phyloP scores from a whole-genome alignment of 2,329 filamentous ascomycete species.

The Anthostomella pinea region DNA sequence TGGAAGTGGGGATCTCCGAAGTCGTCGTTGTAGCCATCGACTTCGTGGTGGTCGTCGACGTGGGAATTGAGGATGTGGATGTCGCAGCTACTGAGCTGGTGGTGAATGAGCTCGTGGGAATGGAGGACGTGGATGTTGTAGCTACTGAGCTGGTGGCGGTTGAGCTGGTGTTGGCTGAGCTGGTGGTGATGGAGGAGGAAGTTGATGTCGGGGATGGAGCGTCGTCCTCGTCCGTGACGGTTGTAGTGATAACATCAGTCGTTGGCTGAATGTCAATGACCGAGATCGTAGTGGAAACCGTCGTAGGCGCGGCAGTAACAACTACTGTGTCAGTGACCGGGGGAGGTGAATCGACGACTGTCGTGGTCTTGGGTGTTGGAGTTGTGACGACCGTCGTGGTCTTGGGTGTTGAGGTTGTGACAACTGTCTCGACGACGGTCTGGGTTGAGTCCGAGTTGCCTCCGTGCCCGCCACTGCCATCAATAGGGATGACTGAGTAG shows the following conservation, averaged over 20 bases:
- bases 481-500: slow-evolving; percentile 38
- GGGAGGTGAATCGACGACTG: slow-evolving; percentile 24
- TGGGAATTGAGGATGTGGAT: background rate
- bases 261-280: slow-evolving; percentile 29
- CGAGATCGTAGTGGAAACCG: slow-evolving; percentile 28
- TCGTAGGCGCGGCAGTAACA: slow-evolving; percentile 17
- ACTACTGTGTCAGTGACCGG: slow-evolving; percentile 29
- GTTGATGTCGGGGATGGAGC: slow-evolving; percentile 4
- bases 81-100: background rate
- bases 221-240: slow-evolving; percentile 17
- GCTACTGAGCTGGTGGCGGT: background rate
- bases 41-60: slow-evolving; percentile 3
- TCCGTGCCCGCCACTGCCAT: slow-evolving; percentile 27
- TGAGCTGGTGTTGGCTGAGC: background rate
- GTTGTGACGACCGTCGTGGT: slow-evolving; percentile 33
- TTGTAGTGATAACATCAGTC: slow-evolving; percentile 17
- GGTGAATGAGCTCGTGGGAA: background rate
- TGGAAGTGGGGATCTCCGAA: slow-evolving; percentile 1
- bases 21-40: slow-evolving; percentile 4
- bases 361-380: slow-evolving; percentile 21
- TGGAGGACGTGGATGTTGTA: background rate
- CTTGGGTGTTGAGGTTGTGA: slow-evolving; percentile 27
- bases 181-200: slow-evolving; percentile 1
- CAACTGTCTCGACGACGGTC: slow-evolving; percentile 34
- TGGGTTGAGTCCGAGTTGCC: slow-evolving; percentile 14